Evolutionary conservation across 176 grass and related monocot genomes (phyloP).

Genomic region (Zoysia japonica): DNA sequence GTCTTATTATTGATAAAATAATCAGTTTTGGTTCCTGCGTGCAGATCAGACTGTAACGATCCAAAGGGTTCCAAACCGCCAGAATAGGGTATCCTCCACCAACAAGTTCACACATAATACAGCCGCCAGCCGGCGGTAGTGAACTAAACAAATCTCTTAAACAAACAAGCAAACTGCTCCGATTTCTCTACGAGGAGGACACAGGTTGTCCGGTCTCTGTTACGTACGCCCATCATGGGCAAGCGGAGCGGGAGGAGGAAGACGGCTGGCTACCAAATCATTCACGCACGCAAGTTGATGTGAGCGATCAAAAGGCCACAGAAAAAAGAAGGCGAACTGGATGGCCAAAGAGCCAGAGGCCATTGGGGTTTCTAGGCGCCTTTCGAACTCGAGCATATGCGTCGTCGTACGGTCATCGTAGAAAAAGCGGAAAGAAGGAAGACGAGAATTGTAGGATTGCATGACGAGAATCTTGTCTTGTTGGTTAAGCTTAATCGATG

Average conservation of each 20-base stretch:
- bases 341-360: neutral
- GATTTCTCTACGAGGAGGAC: neutral
- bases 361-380: neutral
- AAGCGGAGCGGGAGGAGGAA: neutral
- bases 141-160: neutral
- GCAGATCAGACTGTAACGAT: no score
- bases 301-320: neutral
- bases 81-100: no score
- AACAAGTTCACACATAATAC: no score
- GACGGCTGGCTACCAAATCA: conserved; percentile 19
- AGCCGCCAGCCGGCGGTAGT: neutral
- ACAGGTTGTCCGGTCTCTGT: conserved; percentile 17
- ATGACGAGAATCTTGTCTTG: neutral
- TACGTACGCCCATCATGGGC: conserved; percentile 28
- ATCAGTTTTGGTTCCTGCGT: neutral
- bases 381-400: conserved; percentile 11
- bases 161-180: neutral
- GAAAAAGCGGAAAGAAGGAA: conserved; percentile 12
- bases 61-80: no score
- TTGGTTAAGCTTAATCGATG: neutral
- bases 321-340: neutral
- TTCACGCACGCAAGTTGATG: conserved; percentile 1
- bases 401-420: conserved; percentile 17
- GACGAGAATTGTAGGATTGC: neutral
- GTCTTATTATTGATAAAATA: no score